Percentiles rank a stretch among this genome's conserved stretches.
Evolutionary conservation across 2,329 filamentous ascomycete genomes (phyloP).

Genomic region (Trichoderma guizhouense): DNA sequence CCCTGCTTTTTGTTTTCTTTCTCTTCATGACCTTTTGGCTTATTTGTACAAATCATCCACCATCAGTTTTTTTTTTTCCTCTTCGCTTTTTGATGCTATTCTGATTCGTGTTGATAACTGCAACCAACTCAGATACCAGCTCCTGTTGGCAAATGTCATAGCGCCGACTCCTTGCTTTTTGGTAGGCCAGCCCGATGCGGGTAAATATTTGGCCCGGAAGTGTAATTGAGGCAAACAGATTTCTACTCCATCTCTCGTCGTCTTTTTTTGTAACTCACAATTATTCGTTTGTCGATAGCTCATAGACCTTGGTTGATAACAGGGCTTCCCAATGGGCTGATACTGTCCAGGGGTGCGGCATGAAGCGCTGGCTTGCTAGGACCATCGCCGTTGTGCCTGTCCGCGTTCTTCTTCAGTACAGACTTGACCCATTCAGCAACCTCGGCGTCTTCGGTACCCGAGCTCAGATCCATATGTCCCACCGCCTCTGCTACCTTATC

Average conservation of each 20-base stretch:
- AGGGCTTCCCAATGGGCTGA: constrained; percentile 53
- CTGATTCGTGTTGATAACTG: background rate
- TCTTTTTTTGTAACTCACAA: constrained; percentile 20
- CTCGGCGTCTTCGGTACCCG: constrained; percentile 63
- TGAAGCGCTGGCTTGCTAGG: constrained; percentile 76
- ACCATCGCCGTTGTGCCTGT: constrained; percentile 48
- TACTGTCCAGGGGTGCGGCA: constrained; percentile 75
- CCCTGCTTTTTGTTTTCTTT: too few relatives aligned
- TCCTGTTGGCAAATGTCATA: constrained; percentile 8
- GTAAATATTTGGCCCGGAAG: background rate
- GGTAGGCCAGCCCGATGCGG: background rate
- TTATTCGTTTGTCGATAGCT: background rate
- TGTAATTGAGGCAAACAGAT: background rate
- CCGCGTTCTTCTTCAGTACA: constrained; percentile 58
- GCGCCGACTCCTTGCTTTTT: background rate
- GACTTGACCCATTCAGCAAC: constrained; percentile 80
- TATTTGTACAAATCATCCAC: background rate
- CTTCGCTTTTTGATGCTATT: background rate
- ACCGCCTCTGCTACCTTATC: constrained; percentile 44
- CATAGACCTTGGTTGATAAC: constrained; percentile 4
- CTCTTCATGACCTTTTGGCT: background rate
- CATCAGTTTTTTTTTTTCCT: background rate
- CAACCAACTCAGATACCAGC: constrained; percentile 16
- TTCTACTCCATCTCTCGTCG: background rate
- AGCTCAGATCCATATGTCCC: constrained; percentile 41